Conservation (phyloP, 1,284 basidiomycete genomes). For the Ustilago curta region DNA sequence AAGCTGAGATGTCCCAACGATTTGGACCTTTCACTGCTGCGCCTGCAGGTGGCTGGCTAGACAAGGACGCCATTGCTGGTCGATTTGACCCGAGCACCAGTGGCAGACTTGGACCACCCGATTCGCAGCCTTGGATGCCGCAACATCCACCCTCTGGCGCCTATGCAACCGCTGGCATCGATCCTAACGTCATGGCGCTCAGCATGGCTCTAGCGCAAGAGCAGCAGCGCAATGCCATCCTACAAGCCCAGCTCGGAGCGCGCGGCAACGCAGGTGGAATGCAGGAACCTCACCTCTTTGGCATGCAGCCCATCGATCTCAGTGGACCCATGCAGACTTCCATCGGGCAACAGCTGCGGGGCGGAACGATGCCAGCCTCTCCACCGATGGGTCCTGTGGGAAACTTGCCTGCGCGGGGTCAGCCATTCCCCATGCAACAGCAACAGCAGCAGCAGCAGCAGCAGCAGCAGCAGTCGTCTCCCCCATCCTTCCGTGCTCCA, state of each 20-base stretch:
- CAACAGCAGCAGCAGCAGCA: slow-evolving; percentile 18
- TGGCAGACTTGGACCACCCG: slow-evolving; percentile 1
- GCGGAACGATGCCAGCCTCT: slow-evolving; percentile 16
- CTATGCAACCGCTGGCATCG: slow-evolving; percentile 13
- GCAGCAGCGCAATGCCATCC: slow-evolving; percentile 52
- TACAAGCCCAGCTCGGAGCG: slow-evolving; percentile 51
- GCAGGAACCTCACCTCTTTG: slow-evolving; percentile 39
- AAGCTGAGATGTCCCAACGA: slow-evolving; percentile 15
- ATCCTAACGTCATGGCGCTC: slow-evolving; percentile 50
- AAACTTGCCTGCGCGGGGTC: slow-evolving; percentile 20
- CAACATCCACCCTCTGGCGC: slow-evolving; percentile 15
- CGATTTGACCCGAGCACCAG: slow-evolving; percentile 8
- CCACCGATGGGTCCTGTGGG: slow-evolving; percentile 25
- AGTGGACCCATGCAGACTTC: slow-evolving; percentile 25
- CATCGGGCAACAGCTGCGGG: slow-evolving; percentile 45
- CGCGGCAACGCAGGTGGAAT: slow-evolving; percentile 14
- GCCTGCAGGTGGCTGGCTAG: slow-evolving; percentile 35
- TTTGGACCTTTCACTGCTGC: slow-evolving; percentile 51
- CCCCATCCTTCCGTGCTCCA: slow-evolving; percentile 20
- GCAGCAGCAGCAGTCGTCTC: slow-evolving; percentile 21
- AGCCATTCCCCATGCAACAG: slow-evolving; percentile 22
- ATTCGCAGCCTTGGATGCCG: slow-evolving; percentile 23
- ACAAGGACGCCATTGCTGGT: slow-evolving; percentile 41
- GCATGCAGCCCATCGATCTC: slow-evolving; percentile 44
- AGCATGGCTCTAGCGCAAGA: slow-evolving; percentile 58